These are phyloP conservation scores for Chaetomiaceae sp. DNA, from an alignment of 2,329 filamentous ascomycete species.

Conservation along the genomic window DNA sequence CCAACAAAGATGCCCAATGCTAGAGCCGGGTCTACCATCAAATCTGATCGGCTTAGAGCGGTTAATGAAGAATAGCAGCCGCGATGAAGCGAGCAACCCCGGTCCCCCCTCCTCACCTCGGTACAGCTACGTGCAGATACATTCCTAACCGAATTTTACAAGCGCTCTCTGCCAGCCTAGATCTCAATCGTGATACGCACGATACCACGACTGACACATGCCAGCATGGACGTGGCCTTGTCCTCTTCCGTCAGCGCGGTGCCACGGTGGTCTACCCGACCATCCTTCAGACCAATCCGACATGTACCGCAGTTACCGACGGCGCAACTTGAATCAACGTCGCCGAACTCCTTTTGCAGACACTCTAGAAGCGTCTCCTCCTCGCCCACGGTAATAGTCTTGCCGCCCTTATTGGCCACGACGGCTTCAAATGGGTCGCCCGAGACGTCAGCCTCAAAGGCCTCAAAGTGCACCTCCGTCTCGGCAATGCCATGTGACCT, in stretches of 20 bases:
- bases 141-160: not conserved
- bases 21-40: not conserved
- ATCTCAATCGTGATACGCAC: constrained; percentile 48
- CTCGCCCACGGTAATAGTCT: constrained; percentile 41
- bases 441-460: constrained; percentile 49
- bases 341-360: constrained; percentile 40
- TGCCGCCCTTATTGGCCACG: constrained; percentile 39
- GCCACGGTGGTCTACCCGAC: constrained; percentile 47
- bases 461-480: constrained; percentile 56
- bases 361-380: constrained; percentile 50
- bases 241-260: constrained; percentile 45
- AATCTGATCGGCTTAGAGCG: too few species aligned
- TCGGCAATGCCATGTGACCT: constrained; percentile 40
- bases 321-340: constrained; percentile 47
- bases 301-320: constrained; percentile 54
- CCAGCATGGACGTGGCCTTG: constrained; percentile 42
- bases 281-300: constrained; percentile 40
- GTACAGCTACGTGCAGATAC: not conserved
- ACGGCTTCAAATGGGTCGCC: constrained; percentile 59
- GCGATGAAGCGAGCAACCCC: not conserved
- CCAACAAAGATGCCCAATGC: constrained; percentile 13
- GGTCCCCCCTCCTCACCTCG: too few species aligned
- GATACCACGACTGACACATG: constrained; percentile 50
- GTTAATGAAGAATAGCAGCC: not conserved
- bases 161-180: constrained; percentile 1